These are phyloP conservation scores for Kodamaea neixiangensis DNA, from an alignment of 805 yeast genomes.

Conservation along the genomic window DNA sequence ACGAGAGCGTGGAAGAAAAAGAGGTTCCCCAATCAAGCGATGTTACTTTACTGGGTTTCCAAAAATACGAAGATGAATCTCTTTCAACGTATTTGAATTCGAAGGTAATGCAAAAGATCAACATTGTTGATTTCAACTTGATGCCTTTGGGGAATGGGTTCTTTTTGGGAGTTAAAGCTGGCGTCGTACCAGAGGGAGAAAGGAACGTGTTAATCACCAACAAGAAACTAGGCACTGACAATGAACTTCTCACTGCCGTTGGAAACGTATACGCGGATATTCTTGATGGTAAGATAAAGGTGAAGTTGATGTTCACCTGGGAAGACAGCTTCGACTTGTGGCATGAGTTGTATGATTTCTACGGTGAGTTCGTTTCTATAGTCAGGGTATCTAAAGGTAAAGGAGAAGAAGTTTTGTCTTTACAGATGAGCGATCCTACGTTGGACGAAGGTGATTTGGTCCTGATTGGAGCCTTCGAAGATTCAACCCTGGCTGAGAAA, in stretches of 20 bases:
- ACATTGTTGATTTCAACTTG: constrained; percentile 27
- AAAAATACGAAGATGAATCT: constrained; percentile 12
- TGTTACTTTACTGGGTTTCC: constrained; percentile 18
- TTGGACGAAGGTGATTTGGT: neutral
- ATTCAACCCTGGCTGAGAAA: neutral
- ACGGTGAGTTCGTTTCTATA: constrained; percentile 31
- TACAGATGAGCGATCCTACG: constrained; percentile 32
- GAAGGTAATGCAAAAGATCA: constrained; percentile 19
- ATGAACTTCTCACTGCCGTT: constrained; percentile 21
- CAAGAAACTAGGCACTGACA: constrained; percentile 15
- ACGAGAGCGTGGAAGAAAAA: neutral
- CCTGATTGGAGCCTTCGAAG: neutral
- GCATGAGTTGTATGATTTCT: constrained; percentile 37
- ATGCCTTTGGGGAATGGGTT: constrained; percentile 35
- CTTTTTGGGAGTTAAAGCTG: constrained; percentile 22
- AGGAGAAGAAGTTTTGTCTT: constrained; percentile 14
- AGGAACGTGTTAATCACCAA: constrained; percentile 27
- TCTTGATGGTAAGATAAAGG: constrained; percentile 23
- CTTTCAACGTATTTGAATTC: neutral
- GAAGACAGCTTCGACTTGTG: constrained; percentile 33
- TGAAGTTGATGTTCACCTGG: constrained; percentile 20
- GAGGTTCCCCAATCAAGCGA: neutral
- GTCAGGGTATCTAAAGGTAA: constrained; percentile 26
- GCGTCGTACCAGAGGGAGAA: constrained; percentile 15
- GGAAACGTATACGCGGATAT: constrained; percentile 22